phyloP scores from a whole-genome alignment of 345 rosid species.

The Viola odorata region DNA sequence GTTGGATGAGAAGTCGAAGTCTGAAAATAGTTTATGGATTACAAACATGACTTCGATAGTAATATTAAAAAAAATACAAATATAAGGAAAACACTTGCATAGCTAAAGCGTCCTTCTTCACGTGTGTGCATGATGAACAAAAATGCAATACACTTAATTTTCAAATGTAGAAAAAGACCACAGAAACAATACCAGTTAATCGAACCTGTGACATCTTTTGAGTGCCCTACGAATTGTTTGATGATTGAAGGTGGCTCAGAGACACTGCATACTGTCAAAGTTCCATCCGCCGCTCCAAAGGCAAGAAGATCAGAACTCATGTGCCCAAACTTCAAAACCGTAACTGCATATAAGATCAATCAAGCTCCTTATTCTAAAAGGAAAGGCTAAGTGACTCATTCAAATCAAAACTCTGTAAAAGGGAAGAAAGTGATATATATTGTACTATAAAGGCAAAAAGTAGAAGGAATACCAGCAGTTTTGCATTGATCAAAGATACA shows the following conservation, averaged over 20 bases:
- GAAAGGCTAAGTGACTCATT: conserved; percentile 5
- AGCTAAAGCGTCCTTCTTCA: neutral
- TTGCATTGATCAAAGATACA: conserved; percentile 95
- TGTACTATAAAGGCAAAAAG: neutral
- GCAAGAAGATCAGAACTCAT: conserved; percentile 94
- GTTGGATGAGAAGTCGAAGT: conserved; percentile 96
- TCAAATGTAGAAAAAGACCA: conserved; percentile 33
- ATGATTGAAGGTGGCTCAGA: conserved; percentile 65
- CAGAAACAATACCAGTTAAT: conserved; percentile 59
- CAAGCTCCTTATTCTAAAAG: conserved; percentile 11
- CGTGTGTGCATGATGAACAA: neutral
- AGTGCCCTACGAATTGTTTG: conserved; percentile 63
- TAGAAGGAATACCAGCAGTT: conserved; percentile 57
- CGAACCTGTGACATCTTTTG: conserved; percentile 99
- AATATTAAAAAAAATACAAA: conserved; percentile 3
- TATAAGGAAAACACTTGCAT: neutral
- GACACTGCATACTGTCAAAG: conserved; percentile 74
- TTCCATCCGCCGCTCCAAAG: conserved; percentile 93
- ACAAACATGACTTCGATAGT: conserved; percentile 11
- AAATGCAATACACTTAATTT: neutral
- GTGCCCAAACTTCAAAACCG: conserved; percentile 93
- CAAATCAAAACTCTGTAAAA: neutral
- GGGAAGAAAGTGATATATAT: conserved; percentile 5
- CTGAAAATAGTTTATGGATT: conserved; percentile 42
- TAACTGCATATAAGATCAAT: conserved; percentile 49